A percentile compares a stretch with the other conserved stretches of the same genome.
phyloP scores from a whole-genome alignment of 1,284 basidiomycete genomes.

The Trametes sp. region DNA sequence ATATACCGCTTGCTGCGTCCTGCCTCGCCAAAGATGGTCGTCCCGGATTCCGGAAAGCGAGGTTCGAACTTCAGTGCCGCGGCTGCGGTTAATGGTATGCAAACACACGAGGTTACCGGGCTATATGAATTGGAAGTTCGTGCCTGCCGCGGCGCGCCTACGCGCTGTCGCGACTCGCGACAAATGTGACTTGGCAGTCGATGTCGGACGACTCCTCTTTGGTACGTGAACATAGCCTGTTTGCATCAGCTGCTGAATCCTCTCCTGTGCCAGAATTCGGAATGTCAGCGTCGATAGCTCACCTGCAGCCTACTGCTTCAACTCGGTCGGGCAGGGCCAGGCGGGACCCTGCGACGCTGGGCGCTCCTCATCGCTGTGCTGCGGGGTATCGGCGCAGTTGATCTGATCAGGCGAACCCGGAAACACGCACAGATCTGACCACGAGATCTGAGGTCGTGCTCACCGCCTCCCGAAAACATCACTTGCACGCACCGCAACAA shows the following conservation, averaged over 20 bases:
- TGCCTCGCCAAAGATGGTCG: too few species aligned
- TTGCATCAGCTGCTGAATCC: background rate
- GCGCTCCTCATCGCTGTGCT: conserved; percentile 1
- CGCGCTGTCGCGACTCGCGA: too few species aligned
- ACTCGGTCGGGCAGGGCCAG: too few species aligned
- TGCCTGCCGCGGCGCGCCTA: too few species aligned
- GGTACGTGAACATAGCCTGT: background rate
- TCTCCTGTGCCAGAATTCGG: background rate
- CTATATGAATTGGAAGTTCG: too few species aligned
- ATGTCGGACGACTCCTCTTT: background rate
- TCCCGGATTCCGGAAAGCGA: too few species aligned
- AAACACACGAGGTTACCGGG: too few species aligned
- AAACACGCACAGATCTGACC: conserved; percentile 4
- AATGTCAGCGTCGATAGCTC: background rate
- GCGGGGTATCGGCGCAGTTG: background rate
- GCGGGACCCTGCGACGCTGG: background rate
- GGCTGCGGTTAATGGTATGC: too few species aligned
- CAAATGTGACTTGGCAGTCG: background rate
- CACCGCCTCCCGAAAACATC: conserved; percentile 16
- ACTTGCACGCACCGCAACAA: conserved; percentile 14
- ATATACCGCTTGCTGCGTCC: too few species aligned
- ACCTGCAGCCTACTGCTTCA: background rate
- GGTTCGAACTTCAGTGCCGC: too few species aligned
- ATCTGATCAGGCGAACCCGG: conserved; percentile 18
- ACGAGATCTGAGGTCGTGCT: conserved; percentile 2